A percentile compares a stretch with the other conserved stretches of the same genome.
Conservation (phyloP, 1,139 yeast genomes). For the Debaryomyces sp. region DNA sequence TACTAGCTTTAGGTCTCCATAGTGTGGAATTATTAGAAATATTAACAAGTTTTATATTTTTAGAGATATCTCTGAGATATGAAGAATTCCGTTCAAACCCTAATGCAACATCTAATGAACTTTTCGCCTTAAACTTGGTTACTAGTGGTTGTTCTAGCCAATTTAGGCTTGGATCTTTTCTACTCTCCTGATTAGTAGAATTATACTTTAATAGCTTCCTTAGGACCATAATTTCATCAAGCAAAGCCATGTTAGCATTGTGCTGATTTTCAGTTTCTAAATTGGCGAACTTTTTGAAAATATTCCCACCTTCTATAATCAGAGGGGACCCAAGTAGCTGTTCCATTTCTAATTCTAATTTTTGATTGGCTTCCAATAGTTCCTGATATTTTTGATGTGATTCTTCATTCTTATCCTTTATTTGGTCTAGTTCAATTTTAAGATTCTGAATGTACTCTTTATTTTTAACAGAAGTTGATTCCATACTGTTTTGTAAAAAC, state of each 20-base stretch:
- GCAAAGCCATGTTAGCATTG: constrained; percentile 30
- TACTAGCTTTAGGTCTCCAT: constrained; percentile 25
- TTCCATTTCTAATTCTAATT: constrained; percentile 22
- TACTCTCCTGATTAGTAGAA: constrained; percentile 2
- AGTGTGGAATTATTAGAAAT: neutral
- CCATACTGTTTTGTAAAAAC: constrained; percentile 44
- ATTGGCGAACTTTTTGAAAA: constrained; percentile 22
- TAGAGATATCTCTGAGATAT: constrained; percentile 19
- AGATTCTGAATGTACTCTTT: constrained; percentile 27
- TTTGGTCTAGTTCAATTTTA: constrained; percentile 21
- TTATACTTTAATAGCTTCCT: constrained; percentile 20
- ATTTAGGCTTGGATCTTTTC: constrained; percentile 12
- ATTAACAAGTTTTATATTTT: constrained; percentile 12
- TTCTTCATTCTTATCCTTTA: constrained; percentile 24
- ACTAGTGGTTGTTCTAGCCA: constrained; percentile 24
- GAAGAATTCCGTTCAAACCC: constrained; percentile 14
- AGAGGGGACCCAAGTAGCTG: constrained; percentile 19
- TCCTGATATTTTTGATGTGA: constrained; percentile 17
- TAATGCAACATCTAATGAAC: neutral
- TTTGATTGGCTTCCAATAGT: constrained; percentile 20
- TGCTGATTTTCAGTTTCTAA: constrained; percentile 37
- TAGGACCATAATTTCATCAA: constrained; percentile 41
- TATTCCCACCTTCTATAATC: constrained; percentile 18
- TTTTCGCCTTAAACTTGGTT: neutral
- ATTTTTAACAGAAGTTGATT: constrained; percentile 33